phyloP scores from a whole-genome alignment of 2,329 filamentous ascomycete genomes.

The Alternaria angustiovoidea region DNA sequence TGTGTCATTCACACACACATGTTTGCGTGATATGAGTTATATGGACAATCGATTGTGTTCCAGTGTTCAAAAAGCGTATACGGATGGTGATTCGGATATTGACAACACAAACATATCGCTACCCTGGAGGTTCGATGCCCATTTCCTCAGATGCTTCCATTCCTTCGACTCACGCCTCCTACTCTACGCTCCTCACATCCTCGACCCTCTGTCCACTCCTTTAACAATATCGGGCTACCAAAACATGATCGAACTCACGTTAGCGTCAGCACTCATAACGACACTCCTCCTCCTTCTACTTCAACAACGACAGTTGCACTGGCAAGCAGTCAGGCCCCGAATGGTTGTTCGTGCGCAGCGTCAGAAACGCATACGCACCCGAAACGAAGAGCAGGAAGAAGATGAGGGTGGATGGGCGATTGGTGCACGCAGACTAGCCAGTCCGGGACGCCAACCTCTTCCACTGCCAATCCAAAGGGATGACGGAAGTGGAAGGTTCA shows the following conservation, averaged over 20 bases:
- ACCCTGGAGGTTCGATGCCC: not conserved
- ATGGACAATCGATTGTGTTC: no score
- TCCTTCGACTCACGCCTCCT: fast-evolving
- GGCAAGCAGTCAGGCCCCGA: not conserved
- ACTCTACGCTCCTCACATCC: not conserved
- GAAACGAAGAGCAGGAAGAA: not conserved
- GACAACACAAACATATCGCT: no score
- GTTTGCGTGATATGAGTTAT: no score
- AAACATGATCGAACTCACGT: not conserved
- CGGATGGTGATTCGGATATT: no score
- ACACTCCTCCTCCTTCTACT: not conserved
- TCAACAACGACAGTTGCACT: not conserved
- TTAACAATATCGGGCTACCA: no score
- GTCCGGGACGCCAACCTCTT: not conserved
- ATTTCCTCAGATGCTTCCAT: not conserved
- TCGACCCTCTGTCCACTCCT: no score
- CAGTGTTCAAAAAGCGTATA: no score
- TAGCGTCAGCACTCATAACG: not conserved
- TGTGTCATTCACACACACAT: no score
- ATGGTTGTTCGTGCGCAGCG: not conserved
- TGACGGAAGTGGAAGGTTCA: no score
- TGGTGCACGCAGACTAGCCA: not conserved
- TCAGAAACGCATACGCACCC: not conserved
- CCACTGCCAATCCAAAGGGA: no score
- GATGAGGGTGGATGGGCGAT: not conserved